Evolutionary conservation across 148 eudicot species (phyloP), one percentile per base, ranked within the genome.

Genomic region (Rhododendron ferrugineum): DNA sequence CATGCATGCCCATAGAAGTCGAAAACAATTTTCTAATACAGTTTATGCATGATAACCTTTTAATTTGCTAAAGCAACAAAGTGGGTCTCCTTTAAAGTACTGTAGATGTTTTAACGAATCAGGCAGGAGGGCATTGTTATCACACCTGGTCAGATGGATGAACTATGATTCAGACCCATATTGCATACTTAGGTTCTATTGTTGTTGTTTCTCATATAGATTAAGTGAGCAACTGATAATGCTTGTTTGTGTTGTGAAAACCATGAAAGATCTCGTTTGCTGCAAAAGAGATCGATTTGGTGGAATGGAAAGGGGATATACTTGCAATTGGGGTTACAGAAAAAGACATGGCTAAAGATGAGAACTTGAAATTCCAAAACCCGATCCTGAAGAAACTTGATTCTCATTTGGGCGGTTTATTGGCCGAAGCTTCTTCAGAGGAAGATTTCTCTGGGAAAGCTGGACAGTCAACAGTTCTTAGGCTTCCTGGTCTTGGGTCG

Each of bases 221-320:
- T 50, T 64, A 5, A 54, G 54, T 76, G 68, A 50, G 8, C 30
- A 36, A 23, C 26, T 73, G 34, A 81, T 14, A 85, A 77, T 85
- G 49, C 16, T 81, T 88, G 37, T 84, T 86, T 81, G 13, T 82
- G 47, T 82, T 87, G 42, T 80, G 81, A 84, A 84, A 86, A 83
- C 42, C 60, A 52, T 79, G 66, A 15, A 74, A 95, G 99, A 88
- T 97, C 62, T 88, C 94, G 9, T 92, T 97, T 68, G 89, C 98
- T 49, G 96, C 93, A 47, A 97, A 97, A 92, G 99, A 97, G 76
- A 84, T 90, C 18, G 98, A 97, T 81, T 88, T 91, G 87, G 89
- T 89, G 68, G 93, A 95, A 92, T 97, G 99, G 99, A 97, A 92
- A 88, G 99, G 98, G 84, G 98, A 95, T 84, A 88, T 97, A 78